A percentile compares a stretch with the other conserved stretches of the same genome.
Evolutionary conservation across 768 basidiomycete species (phyloP).

Genomic region (Crassisporium funariophilum): DNA sequence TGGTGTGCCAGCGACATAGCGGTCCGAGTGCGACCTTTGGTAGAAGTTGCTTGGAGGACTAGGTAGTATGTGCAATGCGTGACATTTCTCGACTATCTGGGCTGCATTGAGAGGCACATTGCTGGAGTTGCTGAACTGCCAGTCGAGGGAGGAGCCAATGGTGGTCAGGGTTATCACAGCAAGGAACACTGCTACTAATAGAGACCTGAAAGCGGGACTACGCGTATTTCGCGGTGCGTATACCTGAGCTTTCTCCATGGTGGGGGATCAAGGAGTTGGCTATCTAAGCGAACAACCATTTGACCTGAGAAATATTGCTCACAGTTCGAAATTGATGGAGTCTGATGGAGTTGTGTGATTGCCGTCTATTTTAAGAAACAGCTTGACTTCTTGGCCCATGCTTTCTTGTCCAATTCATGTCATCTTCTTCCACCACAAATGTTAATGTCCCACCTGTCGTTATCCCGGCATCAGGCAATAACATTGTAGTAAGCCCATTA

Average conservation of each 20-base stretch:
- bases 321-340: too few relatives aligned
- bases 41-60: constrained; percentile 47
- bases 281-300: too few relatives aligned
- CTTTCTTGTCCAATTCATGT: constrained; percentile 14
- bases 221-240: constrained; percentile 16
- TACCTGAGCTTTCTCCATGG: constrained; percentile 39
- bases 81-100: constrained; percentile 52
- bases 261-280: too few relatives aligned
- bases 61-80: constrained; percentile 45
- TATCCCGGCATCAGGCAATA: constrained; percentile 64
- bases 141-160: constrained; percentile 24
- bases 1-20: constrained; percentile 62
- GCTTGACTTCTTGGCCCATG: neutral
- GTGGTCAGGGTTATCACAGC: constrained; percentile 27
- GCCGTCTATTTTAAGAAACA: too few relatives aligned
- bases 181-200: constrained; percentile 25
- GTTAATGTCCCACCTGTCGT: constrained; percentile 54
- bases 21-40: constrained; percentile 51
- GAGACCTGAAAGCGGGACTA: constrained; percentile 20
- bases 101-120: constrained; percentile 40
- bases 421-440: constrained; percentile 23
- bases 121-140: constrained; percentile 14
- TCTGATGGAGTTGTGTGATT: too few relatives aligned
- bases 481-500: constrained; percentile 62
- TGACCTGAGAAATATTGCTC: too few relatives aligned